Base-by-base conservation (phyloP, 305 asterid genomes). In the Fraxinus albicans region DNA sequence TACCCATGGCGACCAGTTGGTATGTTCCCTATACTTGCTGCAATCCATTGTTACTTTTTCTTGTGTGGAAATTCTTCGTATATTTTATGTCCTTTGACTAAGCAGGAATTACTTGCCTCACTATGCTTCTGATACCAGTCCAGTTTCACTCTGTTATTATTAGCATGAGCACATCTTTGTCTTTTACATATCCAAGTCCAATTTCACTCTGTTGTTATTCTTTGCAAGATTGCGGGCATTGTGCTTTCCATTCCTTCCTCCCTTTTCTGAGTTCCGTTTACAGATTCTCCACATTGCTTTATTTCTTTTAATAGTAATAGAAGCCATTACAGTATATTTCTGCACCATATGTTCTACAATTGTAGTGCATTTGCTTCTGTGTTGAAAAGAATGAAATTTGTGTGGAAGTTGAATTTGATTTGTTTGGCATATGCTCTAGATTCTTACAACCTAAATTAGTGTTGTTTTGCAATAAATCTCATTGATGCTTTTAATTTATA, bases 1-100 rank as follows among this genome's bases (percentile, higher is more conserved):
- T 86, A 80, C 83, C 80, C 74, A 86, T 23, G 80, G 81, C 73
- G 91, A 86, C 81, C 91, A 86, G 83, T 84, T 27, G 92, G 99
- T 96, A 89, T 79, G 86, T 60, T 80, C 82, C 79, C 77, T 85
- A 29, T 58, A 19, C 50, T 75, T 73, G 25, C 77, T 47, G 55
- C n/a, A 70, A 21, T 69, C 47, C 77, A 58, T 76, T 76, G 70
- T 79, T 42, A 50, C 35, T 79, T 70, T 42, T 70, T 70, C 36
- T 70, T 72, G 6, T 33, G 23, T 34, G 23, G 77, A 72, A 34
- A 33, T 34, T 15, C 47, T n/a, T 29, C 1, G 0, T 70, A 29
- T 29, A 7, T 12, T 70, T 29, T 70, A 36, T 29, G 38, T 70
- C 27, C 77, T 72, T 72, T 34, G 77, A 72, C 44, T 34, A 34